Base-by-base conservation (phyloP, 805 yeast genomes). In the Suhomyces pyralidae region DNA sequence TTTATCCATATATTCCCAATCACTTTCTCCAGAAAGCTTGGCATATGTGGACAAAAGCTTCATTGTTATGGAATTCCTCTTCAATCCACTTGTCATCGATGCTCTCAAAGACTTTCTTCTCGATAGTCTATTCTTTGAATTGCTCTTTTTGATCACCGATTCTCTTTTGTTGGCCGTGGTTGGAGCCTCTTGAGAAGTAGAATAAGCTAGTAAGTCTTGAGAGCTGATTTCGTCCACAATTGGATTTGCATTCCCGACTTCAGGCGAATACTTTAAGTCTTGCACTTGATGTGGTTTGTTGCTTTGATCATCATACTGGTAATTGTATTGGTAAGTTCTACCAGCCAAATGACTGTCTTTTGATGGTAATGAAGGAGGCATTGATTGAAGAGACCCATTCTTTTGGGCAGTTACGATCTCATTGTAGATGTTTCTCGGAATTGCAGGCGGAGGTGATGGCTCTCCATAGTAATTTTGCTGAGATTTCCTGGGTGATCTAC, bases 1-100 rank as follows among this genome's bases (percentile, higher is more conserved):
- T 61, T 81, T 83, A 60, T 85, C 88, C 67, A 86, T 80, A 59
- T 81, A 81, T 60, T 83, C 87, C 83, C 89, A 82, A 55, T 83
- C 87, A 42, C 80, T 76, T 52, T 83, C 86, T 45, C 78, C 78
- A 3, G 89, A 78, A 55, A 87, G 70, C 63, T 83, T 85, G 32
- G 93, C 90, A 66, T 87, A 87, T 0, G 90, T 83, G 0, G 90
- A 80, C 54, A 87, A 78, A 55, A 87, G 66, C 61, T 84, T 86
- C 42, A 89, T 75, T 0, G 93, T 86, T 44, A 87, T 82, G 0
- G 92, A 86, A 55, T 85, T 85, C 60, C 92, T 79, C 61, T 73
- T 75, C 62, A 86, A 81, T 1, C 79, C 78, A 54, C 74, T 61
- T 15, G 74, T 70, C 69, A 75, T 60, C 10, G 78, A 73, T 19